Percentiles rank a stretch among this genome's conserved stretches.
These are phyloP conservation scores for Yamadazyma blattariae DNA, from an alignment of 1,139 yeast species.

Conservation along the genomic window DNA sequence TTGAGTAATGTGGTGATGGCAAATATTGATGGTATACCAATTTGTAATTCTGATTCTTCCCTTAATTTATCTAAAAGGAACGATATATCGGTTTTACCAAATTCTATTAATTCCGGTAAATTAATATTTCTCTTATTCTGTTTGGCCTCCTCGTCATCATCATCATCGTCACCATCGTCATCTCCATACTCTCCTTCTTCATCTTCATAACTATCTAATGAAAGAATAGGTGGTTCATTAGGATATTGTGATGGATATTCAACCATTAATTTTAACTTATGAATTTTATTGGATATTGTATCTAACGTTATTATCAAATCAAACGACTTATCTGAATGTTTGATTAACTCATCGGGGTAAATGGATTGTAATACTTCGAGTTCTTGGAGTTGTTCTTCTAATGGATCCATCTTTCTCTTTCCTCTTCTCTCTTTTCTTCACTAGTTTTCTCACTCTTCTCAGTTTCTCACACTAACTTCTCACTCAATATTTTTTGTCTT, in stretches of 20 bases:
- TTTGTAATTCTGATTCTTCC: slow-evolving; percentile 69
- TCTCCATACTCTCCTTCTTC: slow-evolving; percentile 35
- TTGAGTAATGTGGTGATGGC: slow-evolving; percentile 73
- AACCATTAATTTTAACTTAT: slow-evolving; percentile 53
- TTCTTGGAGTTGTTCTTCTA: slow-evolving; percentile 77
- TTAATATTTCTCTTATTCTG: slow-evolving; percentile 40
- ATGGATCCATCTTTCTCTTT: slow-evolving; percentile 63
- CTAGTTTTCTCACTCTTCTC: neutral
- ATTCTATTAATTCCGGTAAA: slow-evolving; percentile 54
- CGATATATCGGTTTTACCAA: slow-evolving; percentile 45
- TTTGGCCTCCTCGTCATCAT: slow-evolving; percentile 45
- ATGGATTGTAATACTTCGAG: slow-evolving; percentile 82
- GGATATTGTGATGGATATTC: slow-evolving; percentile 72
- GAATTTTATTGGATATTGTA: slow-evolving; percentile 53
- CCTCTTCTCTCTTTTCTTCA: too few relatives aligned
- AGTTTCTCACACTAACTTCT: too few relatives aligned
- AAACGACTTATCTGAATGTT: slow-evolving; percentile 42
- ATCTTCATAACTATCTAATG: slow-evolving; percentile 23
- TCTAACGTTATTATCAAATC: slow-evolving; percentile 53
- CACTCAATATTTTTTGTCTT: too few relatives aligned
- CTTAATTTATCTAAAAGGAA: slow-evolving; percentile 38
- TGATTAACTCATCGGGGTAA: slow-evolving; percentile 80
- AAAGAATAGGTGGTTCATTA: slow-evolving; percentile 57
- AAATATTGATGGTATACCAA: slow-evolving; percentile 88
- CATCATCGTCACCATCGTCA: slow-evolving; percentile 42